Percentiles rank a stretch among this genome's conserved stretches.
These are phyloP conservation scores for Tubosaeta brunneosetosa DNA, from an alignment of 768 basidiomycete genomes.

Conservation along the genomic window DNA sequence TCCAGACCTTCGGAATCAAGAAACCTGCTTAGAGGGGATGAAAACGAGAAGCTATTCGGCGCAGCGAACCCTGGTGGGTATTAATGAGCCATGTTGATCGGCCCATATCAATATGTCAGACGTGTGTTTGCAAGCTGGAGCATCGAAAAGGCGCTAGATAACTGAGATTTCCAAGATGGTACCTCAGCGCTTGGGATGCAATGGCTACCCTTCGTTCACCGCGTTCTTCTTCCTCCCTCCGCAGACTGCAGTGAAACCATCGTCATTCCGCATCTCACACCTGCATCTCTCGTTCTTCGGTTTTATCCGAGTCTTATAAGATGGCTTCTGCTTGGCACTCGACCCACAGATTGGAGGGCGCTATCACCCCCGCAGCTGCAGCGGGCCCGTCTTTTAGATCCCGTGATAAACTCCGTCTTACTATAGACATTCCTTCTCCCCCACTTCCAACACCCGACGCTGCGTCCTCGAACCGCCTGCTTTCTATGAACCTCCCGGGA, in stretches of 20 bases:
- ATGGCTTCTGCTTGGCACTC: neutral
- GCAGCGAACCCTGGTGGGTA: neutral
- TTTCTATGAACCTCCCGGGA: neutral
- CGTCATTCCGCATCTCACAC: no score
- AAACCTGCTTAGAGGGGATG: neutral
- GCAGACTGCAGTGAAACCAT: neutral
- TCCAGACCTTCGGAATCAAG: neutral
- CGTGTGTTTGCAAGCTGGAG: neutral
- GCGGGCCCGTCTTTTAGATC: neutral
- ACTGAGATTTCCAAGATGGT: neutral
- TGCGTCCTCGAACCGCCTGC: neutral
- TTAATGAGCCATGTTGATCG: neutral
- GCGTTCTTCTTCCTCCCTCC: neutral
- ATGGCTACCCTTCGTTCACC: neutral
- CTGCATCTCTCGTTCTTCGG: neutral
- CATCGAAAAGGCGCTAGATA: neutral
- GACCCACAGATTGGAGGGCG: neutral
- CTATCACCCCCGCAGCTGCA: neutral
- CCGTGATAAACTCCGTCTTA: neutral
- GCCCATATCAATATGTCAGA: neutral
- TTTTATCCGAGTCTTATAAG: neutral
- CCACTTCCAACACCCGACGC: neutral
- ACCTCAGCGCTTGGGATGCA: neutral
- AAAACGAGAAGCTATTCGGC: neutral
- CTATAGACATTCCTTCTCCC: neutral